These are phyloP conservation scores for Cytospora chrysosperma DNA, from an alignment of 2,329 filamentous ascomycete species.

Conservation along the genomic window DNA sequence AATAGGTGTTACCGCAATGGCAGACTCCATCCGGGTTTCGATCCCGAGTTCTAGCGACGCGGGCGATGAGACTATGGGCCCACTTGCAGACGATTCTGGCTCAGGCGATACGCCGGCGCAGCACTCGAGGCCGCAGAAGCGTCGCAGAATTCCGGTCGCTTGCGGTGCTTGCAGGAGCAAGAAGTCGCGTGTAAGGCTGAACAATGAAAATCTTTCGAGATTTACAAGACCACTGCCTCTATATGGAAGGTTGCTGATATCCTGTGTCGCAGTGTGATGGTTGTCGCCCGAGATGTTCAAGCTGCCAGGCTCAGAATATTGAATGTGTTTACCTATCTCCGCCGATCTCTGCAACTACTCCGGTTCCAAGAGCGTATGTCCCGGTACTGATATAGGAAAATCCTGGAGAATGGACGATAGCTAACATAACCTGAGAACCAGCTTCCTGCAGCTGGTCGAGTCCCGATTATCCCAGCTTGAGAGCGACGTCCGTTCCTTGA, in stretches of 20 bases:
- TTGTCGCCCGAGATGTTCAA: constrained; percentile 23
- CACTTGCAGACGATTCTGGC: constrained; percentile 3
- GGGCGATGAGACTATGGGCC: constrained; percentile 10
- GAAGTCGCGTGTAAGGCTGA: constrained; percentile 21
- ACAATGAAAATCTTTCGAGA: no score
- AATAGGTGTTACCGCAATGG: constrained; percentile 6
- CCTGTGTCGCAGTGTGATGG: constrained; percentile 21
- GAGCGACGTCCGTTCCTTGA: constrained; percentile 17
- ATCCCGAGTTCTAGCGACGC: constrained; percentile 14
- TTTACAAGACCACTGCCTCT: neutral
- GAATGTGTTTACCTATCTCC: constrained; percentile 23
- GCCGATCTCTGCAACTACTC: constrained; percentile 21
- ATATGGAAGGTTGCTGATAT: constrained; percentile 4
- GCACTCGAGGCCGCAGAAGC: constrained; percentile 19
- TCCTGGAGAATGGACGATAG: no score
- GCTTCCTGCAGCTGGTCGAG: constrained; percentile 22
- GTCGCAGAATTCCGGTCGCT: constrained; percentile 21
- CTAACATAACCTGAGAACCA: neutral
- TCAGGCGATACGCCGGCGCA: neutral
- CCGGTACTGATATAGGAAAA: neutral
- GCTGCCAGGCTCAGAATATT: constrained; percentile 18
- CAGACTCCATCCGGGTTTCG: constrained; percentile 21
- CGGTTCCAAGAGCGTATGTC: constrained; percentile 22
- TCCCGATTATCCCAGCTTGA: constrained; percentile 21
- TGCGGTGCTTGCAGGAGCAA: constrained; percentile 23